Evolutionary conservation across 805 yeast species (phyloP), one percentile per base, ranked within the genome.

Genomic region (Blastobotrys americana): DNA sequence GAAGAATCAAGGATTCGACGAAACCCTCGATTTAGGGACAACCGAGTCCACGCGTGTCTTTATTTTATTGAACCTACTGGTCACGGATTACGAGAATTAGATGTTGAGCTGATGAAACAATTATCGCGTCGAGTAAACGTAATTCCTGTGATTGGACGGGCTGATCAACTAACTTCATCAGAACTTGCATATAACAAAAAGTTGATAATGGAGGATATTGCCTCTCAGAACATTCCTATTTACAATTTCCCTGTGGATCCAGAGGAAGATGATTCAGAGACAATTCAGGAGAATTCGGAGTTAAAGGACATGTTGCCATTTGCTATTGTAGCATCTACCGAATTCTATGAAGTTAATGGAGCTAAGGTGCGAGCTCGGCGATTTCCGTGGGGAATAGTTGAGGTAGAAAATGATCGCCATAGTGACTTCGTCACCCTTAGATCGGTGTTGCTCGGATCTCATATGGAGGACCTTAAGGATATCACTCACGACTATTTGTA

Each of bases 121-220:
- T 70, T 89, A 42, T 76, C 89, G 13, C 71, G 76, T 19, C 77
- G 80, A 52, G 95, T 84, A 17, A 89, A 89, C 65, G 73, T 90
- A 20, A 77, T 89, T 37, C 96, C 97, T 1, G 79, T 88, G 20
- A 76, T 89, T 46, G 76, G 84, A 31, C 82, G 84, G 56, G 80
- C 95, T 2, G 97, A 89, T 61, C 71, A 86, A 1, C 69, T 86
- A 53, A 85, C 95, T 0, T 71, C 71, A 18, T 60, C 72, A 2
- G 96, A 89, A 62, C 64, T 80, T 45, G 58, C 61, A 13, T 61
- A 62, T 22, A 72, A 74, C 61, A 83, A 83, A 60, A 62, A 67
- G 44, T 66, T 72, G 44, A 69, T 84, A 46, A 69, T 68, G 61
- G 68, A 66, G 41, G 88, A 82, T 53, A 71, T 84, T 41, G 71